Conservation (phyloP, 805 yeast species). For the Cyberlindnera xishuangbannaensis region DNA sequence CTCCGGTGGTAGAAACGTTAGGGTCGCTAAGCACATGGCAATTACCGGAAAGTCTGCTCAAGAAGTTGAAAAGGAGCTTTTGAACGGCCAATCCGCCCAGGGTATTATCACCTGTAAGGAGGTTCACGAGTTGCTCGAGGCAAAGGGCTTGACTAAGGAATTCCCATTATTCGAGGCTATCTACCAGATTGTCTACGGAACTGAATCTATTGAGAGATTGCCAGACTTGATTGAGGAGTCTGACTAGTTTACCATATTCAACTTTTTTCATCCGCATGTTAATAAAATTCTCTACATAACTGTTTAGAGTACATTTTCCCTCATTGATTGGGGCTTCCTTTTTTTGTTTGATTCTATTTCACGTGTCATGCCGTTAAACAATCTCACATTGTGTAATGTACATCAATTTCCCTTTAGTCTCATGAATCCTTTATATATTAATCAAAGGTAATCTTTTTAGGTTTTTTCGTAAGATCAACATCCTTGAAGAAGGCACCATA, state of each 20-base stretch:
- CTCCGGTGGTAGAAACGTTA: slow-evolving; percentile 94
- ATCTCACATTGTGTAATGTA: too few relatives aligned
- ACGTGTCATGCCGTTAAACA: too few relatives aligned
- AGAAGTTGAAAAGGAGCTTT: slow-evolving; percentile 77
- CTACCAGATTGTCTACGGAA: slow-evolving; percentile 75
- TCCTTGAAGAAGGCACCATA: slow-evolving; percentile 97
- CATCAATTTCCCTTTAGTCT: too few relatives aligned
- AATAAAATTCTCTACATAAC: too few relatives aligned
- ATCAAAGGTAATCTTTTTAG: slow-evolving; percentile 80
- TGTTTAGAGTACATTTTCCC: too few relatives aligned
- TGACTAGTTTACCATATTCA: too few relatives aligned
- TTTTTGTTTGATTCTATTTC: too few relatives aligned
- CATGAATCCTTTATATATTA: too few relatives aligned
- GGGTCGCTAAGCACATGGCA: slow-evolving; percentile 85
- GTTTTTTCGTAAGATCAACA: slow-evolving; percentile 78
- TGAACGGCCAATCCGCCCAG: slow-evolving; percentile 96
- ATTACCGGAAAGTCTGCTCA: slow-evolving; percentile 68
- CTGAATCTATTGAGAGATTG: slow-evolving; percentile 65
- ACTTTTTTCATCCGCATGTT: too few relatives aligned
- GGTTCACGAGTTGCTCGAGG: slow-evolving; percentile 60
- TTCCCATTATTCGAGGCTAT: slow-evolving; percentile 71
- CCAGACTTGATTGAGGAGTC: slow-evolving; percentile 64
- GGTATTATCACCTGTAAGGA: slow-evolving; percentile 89
- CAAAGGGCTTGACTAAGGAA: slow-evolving; percentile 36
- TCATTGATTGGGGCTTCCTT: too few relatives aligned